Conservation (phyloP, 2,329 filamentous ascomycete species). For the Pseudophaeomoniella oleicola region DNA sequence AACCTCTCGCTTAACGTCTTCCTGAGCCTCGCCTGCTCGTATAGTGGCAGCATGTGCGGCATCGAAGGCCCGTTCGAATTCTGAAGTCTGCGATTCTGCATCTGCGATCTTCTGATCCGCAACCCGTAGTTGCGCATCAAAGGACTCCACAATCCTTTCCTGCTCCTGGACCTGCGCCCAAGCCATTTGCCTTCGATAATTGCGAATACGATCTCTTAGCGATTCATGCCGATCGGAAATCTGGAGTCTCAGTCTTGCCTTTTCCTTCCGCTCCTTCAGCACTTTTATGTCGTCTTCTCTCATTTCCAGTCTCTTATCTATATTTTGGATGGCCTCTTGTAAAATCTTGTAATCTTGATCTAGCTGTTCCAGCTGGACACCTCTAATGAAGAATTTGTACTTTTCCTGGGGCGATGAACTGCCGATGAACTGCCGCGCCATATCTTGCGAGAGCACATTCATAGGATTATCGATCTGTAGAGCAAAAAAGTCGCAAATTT, state of each 20-base stretch:
- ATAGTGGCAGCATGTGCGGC: slow-evolving; percentile 11
- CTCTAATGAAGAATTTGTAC: slow-evolving; percentile 92
- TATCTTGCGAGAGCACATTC: slow-evolving; percentile 90
- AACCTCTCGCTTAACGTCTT: slow-evolving; percentile 27
- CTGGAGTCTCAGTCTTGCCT: slow-evolving; percentile 50
- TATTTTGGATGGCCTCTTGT: slow-evolving; percentile 61
- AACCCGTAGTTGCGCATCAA: slow-evolving; percentile 20
- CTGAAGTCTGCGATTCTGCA: slow-evolving; percentile 25
- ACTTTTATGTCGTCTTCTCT: slow-evolving; percentile 48
- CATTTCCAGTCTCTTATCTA: slow-evolving; percentile 46
- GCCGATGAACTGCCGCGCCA: slow-evolving; percentile 84
- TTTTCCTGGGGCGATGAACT: slow-evolving; percentile 69
- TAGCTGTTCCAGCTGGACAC: slow-evolving; percentile 82
- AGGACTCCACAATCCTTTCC: slow-evolving; percentile 36
- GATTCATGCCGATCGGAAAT: slow-evolving; percentile 51
- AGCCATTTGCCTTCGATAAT: slow-evolving; percentile 53
- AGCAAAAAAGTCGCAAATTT: slow-evolving; percentile 84
- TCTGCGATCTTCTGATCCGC: slow-evolving; percentile 34
- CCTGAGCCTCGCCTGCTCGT: slow-evolving; percentile 18
- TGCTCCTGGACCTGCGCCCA: slow-evolving; percentile 77
- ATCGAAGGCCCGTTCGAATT: slow-evolving; percentile 32
- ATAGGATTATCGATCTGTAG: slow-evolving; percentile 94
- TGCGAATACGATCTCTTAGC: slow-evolving; percentile 45
- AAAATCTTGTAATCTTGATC: slow-evolving; percentile 83
- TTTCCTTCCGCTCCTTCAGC: slow-evolving; percentile 43